Evolutionary conservation across 2,329 filamentous ascomycete genomes (phyloP), one percentile per base, ranked within the genome.

Genomic region (Tolypocladium tropicale): DNA sequence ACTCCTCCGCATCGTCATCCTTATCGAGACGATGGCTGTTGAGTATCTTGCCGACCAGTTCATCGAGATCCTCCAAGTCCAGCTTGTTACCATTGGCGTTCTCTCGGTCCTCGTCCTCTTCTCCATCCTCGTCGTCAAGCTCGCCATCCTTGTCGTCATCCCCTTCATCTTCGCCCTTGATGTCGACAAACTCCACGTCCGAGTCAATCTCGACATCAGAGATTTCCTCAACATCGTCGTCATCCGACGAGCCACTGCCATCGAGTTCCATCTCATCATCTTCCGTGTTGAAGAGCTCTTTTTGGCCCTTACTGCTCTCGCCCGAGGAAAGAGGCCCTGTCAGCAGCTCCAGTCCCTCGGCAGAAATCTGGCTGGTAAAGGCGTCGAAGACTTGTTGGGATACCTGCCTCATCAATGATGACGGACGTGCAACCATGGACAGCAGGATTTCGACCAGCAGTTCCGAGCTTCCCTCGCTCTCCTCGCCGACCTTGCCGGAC

Each of bases 351-450:
- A 97, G 72, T 0, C 89, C 89, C 56, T 87, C 82, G 6, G 79
- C 76, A 1, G 87, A 90, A 58, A 97, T 81, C 55, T 89, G 82
- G 16, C 82, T 74, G 3, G 89, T 87, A 68, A 96, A 96, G 1
- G 86, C 84, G 28, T 86, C 82, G 67, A 97, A 97, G 0, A 95
- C 91, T 65, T 94, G 88, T 67, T 93, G 86, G 6, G 90, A 90
- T 54, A 95, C 86, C 63, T 92, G 90, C 33, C 90, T 84, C 75
- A 95, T 89, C 53, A 97, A 76, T 11, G 86, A 83, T 1, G 92
- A 96, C 4, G 87, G 89, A 59, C 90, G 90, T 0, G 91, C 89
- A 2, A 95, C 82, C 73, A 97, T 90, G 54, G 90, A 89, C n/a
- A 97, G 77, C 9, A 99, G 72, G 53, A 97, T 88, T 65, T 97